Conservation (phyloP, 2,329 filamentous ascomycete species). For the Colletotrichum sp. region DNA sequence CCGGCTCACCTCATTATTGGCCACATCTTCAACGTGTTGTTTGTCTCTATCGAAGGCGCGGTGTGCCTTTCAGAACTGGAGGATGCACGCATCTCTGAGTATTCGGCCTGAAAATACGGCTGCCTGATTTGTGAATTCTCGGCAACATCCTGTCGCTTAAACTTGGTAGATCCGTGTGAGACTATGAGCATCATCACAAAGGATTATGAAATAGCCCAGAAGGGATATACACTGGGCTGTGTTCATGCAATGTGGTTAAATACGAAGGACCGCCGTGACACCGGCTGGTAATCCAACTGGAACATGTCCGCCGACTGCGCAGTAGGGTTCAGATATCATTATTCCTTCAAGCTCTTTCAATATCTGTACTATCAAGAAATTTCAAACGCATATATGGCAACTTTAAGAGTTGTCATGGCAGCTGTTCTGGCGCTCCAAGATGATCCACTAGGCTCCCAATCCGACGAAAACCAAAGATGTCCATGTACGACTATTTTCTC, state of each 20-base stretch:
- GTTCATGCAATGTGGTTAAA: not conserved
- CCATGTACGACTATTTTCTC: not conserved
- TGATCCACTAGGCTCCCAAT: not conserved
- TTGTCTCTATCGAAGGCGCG: not conserved
- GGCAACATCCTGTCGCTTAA: not conserved
- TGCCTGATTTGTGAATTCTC: not conserved
- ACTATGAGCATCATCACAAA: not conserved
- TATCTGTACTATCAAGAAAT: not conserved
- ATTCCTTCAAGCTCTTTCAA: fast-evolving
- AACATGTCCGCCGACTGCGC: not conserved
- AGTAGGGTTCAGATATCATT: not conserved
- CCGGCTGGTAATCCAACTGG: not conserved
- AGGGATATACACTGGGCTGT: not conserved
- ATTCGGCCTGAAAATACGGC: not conserved
- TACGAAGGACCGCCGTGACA: not conserved
- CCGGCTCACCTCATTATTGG: not conserved
- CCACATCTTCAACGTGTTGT: not conserved
- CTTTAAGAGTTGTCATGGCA: not conserved
- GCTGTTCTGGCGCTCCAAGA: not conserved
- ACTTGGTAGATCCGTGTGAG: not conserved
- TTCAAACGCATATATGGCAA: not conserved
- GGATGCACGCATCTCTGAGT: not conserved
- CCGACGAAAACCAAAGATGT: not conserved
- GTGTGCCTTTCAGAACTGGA: not conserved
- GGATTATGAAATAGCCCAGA: not conserved